A percentile compares a stretch with the other conserved stretches of the same genome.
Evolutionary conservation across 1,284 basidiomycete genomes (phyloP).

Genomic region (Marasmius sp.): DNA sequence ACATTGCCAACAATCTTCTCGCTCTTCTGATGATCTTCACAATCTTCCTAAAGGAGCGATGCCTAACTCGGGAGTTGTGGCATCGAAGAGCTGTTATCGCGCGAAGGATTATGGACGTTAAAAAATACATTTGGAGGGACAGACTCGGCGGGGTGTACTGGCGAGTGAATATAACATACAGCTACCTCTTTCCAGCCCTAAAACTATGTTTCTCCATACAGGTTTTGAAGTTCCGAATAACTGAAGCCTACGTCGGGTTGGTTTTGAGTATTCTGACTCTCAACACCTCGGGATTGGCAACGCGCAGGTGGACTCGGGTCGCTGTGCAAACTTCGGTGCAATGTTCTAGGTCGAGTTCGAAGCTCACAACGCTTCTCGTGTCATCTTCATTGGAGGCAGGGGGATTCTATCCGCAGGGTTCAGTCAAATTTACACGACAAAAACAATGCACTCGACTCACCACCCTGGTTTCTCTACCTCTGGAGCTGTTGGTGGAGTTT

Average conservation of each 20-base stretch:
- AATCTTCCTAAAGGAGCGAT: no score
- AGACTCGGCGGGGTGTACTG: no score
- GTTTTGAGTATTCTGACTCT: neutral
- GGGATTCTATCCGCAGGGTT: neutral
- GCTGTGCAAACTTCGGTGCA: neutral
- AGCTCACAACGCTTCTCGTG: neutral
- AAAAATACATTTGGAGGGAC: no score
- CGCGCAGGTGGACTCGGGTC: neutral
- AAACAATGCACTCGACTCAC: neutral
- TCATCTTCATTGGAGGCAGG: neutral
- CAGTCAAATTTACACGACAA: neutral
- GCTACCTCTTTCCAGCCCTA: no score
- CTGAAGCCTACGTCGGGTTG: neutral
- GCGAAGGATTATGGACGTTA: no score
- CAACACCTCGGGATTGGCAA: neutral
- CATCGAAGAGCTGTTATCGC: no score
- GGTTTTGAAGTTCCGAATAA: no score
- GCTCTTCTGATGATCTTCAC: no score
- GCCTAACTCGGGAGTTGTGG: no score
- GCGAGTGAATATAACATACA: no score
- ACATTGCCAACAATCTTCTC: no score
- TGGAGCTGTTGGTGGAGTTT: neutral
- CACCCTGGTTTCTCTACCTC: neutral
- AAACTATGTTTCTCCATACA: no score
- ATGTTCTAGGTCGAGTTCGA: neutral